phyloP scores from a whole-genome alignment of 2,329 filamentous ascomycete genomes.

The Aspergillus novofumigatus region DNA sequence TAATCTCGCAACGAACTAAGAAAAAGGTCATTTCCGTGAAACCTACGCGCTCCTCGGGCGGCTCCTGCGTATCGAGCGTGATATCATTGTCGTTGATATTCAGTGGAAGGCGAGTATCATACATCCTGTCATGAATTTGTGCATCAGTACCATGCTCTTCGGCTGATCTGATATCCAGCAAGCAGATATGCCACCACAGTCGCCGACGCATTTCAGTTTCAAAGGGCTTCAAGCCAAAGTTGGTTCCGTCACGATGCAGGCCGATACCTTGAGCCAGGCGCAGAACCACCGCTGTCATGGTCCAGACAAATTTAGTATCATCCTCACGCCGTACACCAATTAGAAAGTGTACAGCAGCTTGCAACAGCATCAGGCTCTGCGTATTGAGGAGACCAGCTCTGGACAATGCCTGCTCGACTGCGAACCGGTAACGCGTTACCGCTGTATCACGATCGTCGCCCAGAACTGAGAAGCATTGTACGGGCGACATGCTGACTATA shows the following conservation, averaged over 20 bases:
- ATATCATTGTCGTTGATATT: conserved; percentile 53
- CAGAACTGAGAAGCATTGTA: conserved; percentile 42
- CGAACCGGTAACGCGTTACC: conserved; percentile 57
- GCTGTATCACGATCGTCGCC: conserved; percentile 50
- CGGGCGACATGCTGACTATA: conserved; percentile 40
- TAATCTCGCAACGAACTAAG: conserved; percentile 53
- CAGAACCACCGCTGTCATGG: conserved; percentile 40
- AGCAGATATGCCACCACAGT: conserved; percentile 49
- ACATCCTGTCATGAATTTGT: conserved; percentile 40
- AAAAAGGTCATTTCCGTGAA: conserved; percentile 52
- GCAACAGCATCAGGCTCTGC: conserved; percentile 58
- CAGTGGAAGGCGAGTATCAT: conserved; percentile 46
- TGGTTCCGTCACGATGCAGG: conserved; percentile 49
- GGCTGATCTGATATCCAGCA: conserved; percentile 46
- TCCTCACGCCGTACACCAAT: conserved; percentile 45
- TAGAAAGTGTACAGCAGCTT: conserved; percentile 60
- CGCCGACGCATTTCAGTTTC: conserved; percentile 52
- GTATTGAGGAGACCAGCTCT: conserved; percentile 60
- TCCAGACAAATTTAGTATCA: conserved; percentile 41
- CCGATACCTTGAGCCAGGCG: conserved; percentile 45
- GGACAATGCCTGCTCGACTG: conserved; percentile 60
- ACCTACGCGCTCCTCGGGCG: conserved; percentile 47
- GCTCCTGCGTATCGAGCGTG: conserved; percentile 44
- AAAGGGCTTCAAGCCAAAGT: conserved; percentile 45
- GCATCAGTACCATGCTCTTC: conserved; percentile 49